phyloP scores from a whole-genome alignment of 2,329 filamentous ascomycete genomes.

The Colletotrichum eleusines region DNA sequence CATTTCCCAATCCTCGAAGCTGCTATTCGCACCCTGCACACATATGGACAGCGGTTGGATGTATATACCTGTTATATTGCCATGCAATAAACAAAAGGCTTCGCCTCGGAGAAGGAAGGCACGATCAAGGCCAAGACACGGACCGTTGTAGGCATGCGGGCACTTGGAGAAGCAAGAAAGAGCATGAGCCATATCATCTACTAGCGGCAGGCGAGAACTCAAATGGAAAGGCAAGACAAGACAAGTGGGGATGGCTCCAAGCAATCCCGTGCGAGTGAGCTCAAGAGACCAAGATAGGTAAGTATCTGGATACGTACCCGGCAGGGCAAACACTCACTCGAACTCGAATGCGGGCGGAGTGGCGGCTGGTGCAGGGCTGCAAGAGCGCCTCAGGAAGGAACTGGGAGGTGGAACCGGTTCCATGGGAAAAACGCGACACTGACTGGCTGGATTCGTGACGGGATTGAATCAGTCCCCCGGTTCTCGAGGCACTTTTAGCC shows the following conservation, averaged over 20 bases:
- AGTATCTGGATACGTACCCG: constrained; percentile 13
- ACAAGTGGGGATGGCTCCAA: too few relatives aligned
- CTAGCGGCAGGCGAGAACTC: background rate
- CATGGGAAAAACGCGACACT: constrained; percentile 1
- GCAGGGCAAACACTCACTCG: constrained; percentile 16
- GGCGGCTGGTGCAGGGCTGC: constrained; percentile 1
- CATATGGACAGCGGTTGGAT: background rate
- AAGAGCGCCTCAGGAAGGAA: constrained; percentile 28
- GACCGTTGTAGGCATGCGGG: background rate
- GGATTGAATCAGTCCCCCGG: constrained; percentile 39
- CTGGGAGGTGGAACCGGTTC: constrained; percentile 33
- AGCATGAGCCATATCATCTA: background rate
- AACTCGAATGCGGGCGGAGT: background rate
- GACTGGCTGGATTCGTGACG: constrained; percentile 23
- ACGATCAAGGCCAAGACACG: background rate
- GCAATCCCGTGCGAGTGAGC: background rate
- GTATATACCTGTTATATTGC: background rate
- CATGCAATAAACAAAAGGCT: background rate
- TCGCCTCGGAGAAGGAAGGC: background rate
- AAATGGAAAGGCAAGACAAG: background rate
- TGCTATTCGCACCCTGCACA: background rate
- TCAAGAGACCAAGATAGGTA: constrained; percentile 15
- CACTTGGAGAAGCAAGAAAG: background rate
- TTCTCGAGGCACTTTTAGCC: constrained; percentile 24
- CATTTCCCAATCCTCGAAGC: background rate